Conservation (phyloP, 306 rosid genomes). For the Adenanthera pavonina region DNA sequence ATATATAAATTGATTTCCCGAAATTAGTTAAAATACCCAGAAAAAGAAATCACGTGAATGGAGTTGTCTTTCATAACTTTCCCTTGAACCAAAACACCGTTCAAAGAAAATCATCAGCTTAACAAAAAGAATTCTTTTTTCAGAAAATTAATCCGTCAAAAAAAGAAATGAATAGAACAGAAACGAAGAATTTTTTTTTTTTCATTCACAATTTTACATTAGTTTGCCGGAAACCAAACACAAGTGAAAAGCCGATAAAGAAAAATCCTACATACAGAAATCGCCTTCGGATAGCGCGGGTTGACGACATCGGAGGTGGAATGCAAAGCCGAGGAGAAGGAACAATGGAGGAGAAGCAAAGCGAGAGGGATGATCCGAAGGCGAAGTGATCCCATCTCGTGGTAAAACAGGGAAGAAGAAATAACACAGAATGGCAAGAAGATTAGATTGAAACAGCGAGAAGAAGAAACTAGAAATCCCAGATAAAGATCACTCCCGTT, state of each 20-base stretch:
- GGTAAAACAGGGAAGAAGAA: background rate
- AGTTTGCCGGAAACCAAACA: background rate
- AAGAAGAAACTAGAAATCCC: background rate
- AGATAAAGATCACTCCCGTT: background rate
- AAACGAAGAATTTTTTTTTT: background rate
- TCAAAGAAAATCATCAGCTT: background rate
- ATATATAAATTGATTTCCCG: background rate
- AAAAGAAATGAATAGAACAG: background rate
- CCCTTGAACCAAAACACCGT: background rate
- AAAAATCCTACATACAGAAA: constrained; percentile 53
- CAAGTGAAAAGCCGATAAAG: background rate
- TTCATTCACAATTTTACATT: background rate
- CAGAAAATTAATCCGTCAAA: background rate
- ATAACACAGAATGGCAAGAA: background rate
- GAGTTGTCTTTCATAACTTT: background rate
- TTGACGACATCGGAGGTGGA: constrained; percentile 45
- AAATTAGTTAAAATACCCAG: background rate
- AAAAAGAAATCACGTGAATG: background rate
- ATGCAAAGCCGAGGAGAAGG: constrained; percentile 39
- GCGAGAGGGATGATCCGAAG: constrained; percentile 20
- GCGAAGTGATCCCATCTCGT: constrained; percentile 30
- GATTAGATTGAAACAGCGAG: background rate
- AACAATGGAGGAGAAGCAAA: constrained; percentile 35
- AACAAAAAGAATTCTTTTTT: background rate
- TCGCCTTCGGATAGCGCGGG: constrained; percentile 63